Evolutionary conservation across 164 flowering plant species (phyloP), one percentile per base, ranked within the genome.

Genomic region (Houttuynia cordata): DNA sequence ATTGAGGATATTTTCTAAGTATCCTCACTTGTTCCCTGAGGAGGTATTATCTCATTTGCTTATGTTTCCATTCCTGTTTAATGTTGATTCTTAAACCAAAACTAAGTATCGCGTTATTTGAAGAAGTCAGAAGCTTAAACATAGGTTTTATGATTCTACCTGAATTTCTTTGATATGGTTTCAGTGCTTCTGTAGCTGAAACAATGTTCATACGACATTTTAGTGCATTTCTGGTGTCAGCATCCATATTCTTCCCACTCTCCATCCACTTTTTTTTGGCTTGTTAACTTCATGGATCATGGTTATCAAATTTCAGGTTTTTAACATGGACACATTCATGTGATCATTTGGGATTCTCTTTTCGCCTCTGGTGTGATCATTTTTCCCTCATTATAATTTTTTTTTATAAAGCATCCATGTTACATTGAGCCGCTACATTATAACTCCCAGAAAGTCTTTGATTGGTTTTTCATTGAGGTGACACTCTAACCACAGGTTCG

Each of bases 301-400:
- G 6, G 37, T 30, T 45, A 12, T 45, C 14, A 10, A 45, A 12
- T 45, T 8, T 45, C 83, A 92, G 98, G 86, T 89, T 45, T 92
- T 84, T 75, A 92, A 89, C 65, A 73, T 87, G 73, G 96, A 89
- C 68, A 82, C 91, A 30, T 92, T 89, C 79, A 92, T 66, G 70
- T 92, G 98, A 96, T 89, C 98, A 53, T 89, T 92, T 69, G 96
- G 98, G 57, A 89, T 92, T 76, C 98, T 92, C 51, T 92, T 92
- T 76, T 92, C 98, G 53, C 96, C 94, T 47, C 76, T 89, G 79
- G 96, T 89, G 74, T 78, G 95, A 45, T 12, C 49, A 45, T 45
- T 45, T 45, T 45, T 30, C 37, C n/a, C n/a, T n/a, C n/a, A n/a
- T n/a, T n/a, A n/a, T n/a, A n/a, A n/a, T n/a, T n/a, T n/a, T n/a